Percentiles rank a stretch among this genome's conserved stretches.
Evolutionary conservation across 2,329 filamentous ascomycete genomes (phyloP).

Genomic region (Intubia oerlemansii): DNA sequence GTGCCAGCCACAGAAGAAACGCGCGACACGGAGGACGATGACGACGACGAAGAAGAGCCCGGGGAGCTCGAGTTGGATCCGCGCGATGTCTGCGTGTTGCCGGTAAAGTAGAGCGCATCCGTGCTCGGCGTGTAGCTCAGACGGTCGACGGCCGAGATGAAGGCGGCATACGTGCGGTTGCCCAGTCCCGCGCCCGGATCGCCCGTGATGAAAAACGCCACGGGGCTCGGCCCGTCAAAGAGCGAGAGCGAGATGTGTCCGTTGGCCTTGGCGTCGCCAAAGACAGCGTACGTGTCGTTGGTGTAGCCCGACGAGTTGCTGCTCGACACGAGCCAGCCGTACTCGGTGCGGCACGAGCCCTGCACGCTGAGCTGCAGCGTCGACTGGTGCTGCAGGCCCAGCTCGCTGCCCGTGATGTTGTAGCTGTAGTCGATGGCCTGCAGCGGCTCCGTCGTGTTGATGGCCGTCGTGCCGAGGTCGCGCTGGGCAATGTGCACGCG

Average conservation of each 20-base stretch:
- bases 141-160: conserved; percentile 11
- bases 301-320: conserved; percentile 5
- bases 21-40: too few species aligned
- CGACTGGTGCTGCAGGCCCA: conserved; percentile 11
- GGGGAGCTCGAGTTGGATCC: neutral
- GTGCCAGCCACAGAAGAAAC: conserved; percentile 3
- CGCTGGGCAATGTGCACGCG: conserved; percentile 3
- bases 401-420: conserved; percentile 9
- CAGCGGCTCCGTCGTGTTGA: conserved; percentile 6
- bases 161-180: conserved; percentile 10
- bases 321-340: conserved; percentile 9
- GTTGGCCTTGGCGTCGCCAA: conserved; percentile 3
- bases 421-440: conserved; percentile 10
- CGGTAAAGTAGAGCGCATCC: conserved; percentile 10
- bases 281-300: conserved; percentile 6
- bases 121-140: conserved; percentile 10
- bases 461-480: conserved; percentile 6
- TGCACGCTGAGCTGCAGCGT: conserved; percentile 9
- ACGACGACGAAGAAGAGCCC: too few species aligned
- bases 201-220: conserved; percentile 5
- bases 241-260: conserved; percentile 6
- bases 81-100: neutral
- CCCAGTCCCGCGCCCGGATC: conserved; percentile 3
- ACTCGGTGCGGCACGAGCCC: conserved; percentile 12
- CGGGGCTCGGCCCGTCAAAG: conserved; percentile 5